Evolutionary conservation across 2,329 filamentous ascomycete genomes (phyloP), one percentile per base, ranked within the genome.

Genomic region (Parasarocladium wereldwijsianum): DNA sequence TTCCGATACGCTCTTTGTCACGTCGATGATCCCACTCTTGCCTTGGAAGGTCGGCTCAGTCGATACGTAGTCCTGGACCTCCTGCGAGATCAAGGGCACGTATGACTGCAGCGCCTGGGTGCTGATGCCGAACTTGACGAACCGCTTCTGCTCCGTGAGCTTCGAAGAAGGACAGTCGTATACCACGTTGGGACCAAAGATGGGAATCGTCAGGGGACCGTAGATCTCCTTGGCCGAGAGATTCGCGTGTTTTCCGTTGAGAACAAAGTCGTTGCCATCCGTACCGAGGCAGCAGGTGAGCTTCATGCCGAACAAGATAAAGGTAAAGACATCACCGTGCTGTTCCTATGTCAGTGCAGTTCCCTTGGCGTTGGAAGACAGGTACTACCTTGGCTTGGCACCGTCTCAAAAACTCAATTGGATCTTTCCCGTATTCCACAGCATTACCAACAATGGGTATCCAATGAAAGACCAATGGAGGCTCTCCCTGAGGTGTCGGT

Each of bases 131-230:
- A 74, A 72, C 49, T 81, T 80, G 63, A 80, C 71, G 42, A 80
- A 79, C 61, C 81, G 84, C 62, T 87, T 87, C 57, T 90, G 82
- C 56, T 90, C 81, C 79, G 87, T 86, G 36, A 87, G 64, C 54
- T 85, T 85, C 26, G 76, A 61, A 51, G 86, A 86, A 24, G 81
- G 79, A 51, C 80, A 86, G 52, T 87, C 82, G 52, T 87, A 87
- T 28, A 86, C 75, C 24, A 90, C 77, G 52, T 81, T 73, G 48
- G 67, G 71, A 35, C 82, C 81, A 47, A 90, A 90, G 5, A 69
- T 64, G 8, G 65, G 64, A 1, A 56, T 66, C 5, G 59, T 65
- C 24, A 69, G 45, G 5, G 57, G 55, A 0, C 52, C 47, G 41
- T 70, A 70, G 39, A 68, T 60, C 18, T 69, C 64, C 43, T 70